Conservation (phyloP, 2,329 filamentous ascomycete species). For the Colletotrichum paranaense region DNA sequence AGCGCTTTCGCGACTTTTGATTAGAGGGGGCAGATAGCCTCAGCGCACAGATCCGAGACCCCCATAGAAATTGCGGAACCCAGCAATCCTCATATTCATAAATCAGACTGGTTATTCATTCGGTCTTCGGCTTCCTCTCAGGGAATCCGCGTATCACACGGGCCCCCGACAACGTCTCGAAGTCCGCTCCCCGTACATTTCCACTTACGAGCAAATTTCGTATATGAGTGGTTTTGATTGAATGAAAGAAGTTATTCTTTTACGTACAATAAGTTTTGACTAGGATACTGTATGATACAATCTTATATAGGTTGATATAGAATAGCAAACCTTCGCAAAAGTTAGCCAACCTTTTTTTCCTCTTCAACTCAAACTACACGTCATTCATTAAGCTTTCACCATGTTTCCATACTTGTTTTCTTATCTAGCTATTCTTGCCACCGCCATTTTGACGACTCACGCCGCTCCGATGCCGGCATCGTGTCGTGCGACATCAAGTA, state of each 20-base stretch:
- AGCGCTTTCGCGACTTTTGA: neutral
- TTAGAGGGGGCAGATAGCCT: neutral
- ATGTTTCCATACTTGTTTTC: neutral
- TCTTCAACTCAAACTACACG: neutral
- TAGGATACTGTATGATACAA: neutral
- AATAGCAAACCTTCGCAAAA: neutral
- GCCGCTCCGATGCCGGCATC: neutral
- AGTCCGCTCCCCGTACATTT: neutral
- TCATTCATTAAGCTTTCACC: neutral
- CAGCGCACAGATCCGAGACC: neutral
- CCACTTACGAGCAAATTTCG: neutral
- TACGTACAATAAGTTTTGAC: neutral
- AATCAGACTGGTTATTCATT: neutral
- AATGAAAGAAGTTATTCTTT: neutral
- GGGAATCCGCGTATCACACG: no score
- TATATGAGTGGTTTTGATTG: neutral
- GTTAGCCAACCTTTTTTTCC: neutral
- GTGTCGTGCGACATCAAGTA: neutral
- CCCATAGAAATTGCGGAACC: neutral
- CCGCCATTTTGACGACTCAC: neutral
- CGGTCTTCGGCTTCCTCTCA: neutral
- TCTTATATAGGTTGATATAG: neutral
- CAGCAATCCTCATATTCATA: neutral
- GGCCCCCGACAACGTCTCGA: no score
- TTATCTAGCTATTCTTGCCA: neutral